Base-by-base conservation (phyloP, 371 early-diverging fungal genomes). In the Rhizopus delemar region DNA sequence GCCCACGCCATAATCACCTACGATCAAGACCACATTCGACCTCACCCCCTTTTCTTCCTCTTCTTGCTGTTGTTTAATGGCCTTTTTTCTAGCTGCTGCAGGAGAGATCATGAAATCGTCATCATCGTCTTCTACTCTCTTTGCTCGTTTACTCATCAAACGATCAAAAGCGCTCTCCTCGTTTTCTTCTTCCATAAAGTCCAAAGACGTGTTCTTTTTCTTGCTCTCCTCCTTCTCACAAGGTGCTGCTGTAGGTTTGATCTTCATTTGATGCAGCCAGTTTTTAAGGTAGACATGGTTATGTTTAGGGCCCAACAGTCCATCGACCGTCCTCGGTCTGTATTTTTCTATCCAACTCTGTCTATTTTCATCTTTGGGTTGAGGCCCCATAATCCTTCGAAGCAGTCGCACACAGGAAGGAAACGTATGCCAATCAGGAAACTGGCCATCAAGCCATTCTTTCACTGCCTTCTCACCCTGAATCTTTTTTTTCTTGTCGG, bases 1-100 rank as follows among this genome's bases (percentile, higher is more conserved):
- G 34, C 95, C 89, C 52, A 82, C 74, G 4, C 93, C 92, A 9
- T 80, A 63, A 1, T 89, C 86, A 0, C 95, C 95, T 3, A 82
- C 71, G 4, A 94, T 53, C 8, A 93, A 62, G 13, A 88, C 72
- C 33, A 87, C 66, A 59, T 88, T 89, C 9, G 81, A 78, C 22
- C 59, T 72, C 34, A 80, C 71, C 2, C 63, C 66, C 2, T 73
- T 66, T 9, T 63, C 52, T 8, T 66, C 66, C 5, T 61, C 34
- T 34, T 65, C 57, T 3, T 51, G 32, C 46, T 35, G 63, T 22
- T 53, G 46, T 1, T 50, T 49, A 6, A 12, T 41, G 5, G 12
- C 46, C n/a, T 4, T 43, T 29, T 31, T 41, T n/a, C 46, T 13
- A 16, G 16, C 13, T 5, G 12, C 34, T 3, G 43, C 11, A 16